Evolutionary conservation across 805 yeast genomes (phyloP), one percentile per base, ranked within the genome.

Genomic region (Blastobotrys robertii): DNA sequence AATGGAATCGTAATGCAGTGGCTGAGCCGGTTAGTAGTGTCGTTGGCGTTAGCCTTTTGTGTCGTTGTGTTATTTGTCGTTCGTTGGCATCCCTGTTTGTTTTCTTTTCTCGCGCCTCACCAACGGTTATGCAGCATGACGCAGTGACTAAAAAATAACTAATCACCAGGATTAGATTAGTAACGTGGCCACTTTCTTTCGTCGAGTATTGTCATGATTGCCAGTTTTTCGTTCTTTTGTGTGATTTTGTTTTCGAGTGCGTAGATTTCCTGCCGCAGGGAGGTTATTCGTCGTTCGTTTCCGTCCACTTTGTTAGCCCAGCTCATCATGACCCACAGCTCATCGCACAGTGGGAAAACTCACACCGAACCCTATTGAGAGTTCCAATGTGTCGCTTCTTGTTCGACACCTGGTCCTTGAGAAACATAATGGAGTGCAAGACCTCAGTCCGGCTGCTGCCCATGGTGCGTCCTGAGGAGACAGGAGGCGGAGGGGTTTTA

Each of bases 221-320:
- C 25, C 12, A 10, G 22, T 19, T 45, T 47, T 32, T 37, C 50
- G 28, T 16, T 44, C 29, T 29, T n/a, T 15, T 37, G 35, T 15
- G 15, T 34, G 29, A 36, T 14, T 19, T 36, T 36, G 15, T 36
- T 14, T 36, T 36, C 25, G 7, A 36, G 30, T 15, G 35, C 13
- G 16, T 33, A 13, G 15, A 33, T 13, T 12, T 33, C 35, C 10
- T 33, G 35, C 9, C 15, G 12, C 6, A 33, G 35, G 15, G 15
- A 13, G 9, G 12, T 13, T 9, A 33, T 8, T 15, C 35, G 12
- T 15, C 13, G 12, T 15, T 33, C 16, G 16, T 12, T 8, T 10
- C 35, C 35, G 35, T 13, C 16, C 15, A 33, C 35, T 33, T 4
- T 15, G n/a, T 15, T n/a, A 33, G 9, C n/a, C n/a, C 35, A 33